Conservation (phyloP, 1,139 yeast species). For the Candida buenavistaensis region DNA sequence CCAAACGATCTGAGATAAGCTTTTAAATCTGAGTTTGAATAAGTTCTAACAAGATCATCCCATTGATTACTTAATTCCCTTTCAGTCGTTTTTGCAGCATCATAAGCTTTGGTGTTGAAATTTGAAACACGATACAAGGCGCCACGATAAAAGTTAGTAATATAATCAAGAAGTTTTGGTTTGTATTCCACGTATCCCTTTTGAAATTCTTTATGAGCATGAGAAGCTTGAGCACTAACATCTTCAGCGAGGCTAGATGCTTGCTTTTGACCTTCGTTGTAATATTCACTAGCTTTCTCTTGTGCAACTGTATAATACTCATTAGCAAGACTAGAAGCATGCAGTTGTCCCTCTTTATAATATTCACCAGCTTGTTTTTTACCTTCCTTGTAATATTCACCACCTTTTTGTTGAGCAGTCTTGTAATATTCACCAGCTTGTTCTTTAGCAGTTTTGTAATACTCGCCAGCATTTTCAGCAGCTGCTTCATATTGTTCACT, state of each 20-base stretch:
- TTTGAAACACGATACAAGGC: conserved; percentile 10
- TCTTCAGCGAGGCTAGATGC: conserved; percentile 8
- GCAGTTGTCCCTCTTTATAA: conserved; percentile 11
- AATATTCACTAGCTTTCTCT: conserved; percentile 11
- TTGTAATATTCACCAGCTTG: conserved; percentile 12
- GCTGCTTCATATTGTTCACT: conserved; percentile 9
- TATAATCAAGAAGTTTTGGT: conserved; percentile 6
- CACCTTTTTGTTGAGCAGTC: conserved; percentile 9
- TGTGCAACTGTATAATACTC: no score
- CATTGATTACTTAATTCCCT: conserved; percentile 32
- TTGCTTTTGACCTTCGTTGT: conserved; percentile 12
- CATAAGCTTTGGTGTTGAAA: conserved; percentile 10
- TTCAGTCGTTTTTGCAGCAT: conserved; percentile 22
- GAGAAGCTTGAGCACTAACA: conserved; percentile 4
- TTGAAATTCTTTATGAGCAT: conserved; percentile 5
- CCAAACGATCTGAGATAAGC: conserved; percentile 57
- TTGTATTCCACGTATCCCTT: conserved; percentile 9
- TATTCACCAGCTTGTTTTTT: conserved; percentile 7
- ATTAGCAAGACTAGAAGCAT: conserved; percentile 11
- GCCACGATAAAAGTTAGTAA: conserved; percentile 7
- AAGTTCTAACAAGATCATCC: conserved; percentile 25
- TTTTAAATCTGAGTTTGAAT: conserved; percentile 56
- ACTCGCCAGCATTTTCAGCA: conserved; percentile 11
- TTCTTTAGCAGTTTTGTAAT: conserved; percentile 10
- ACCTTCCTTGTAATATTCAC: conserved; percentile 9